Evolutionary conservation across 2,329 filamentous ascomycete genomes (phyloP), one percentile per base, ranked within the genome.

Genomic region (Madurella mycetomatis): DNA sequence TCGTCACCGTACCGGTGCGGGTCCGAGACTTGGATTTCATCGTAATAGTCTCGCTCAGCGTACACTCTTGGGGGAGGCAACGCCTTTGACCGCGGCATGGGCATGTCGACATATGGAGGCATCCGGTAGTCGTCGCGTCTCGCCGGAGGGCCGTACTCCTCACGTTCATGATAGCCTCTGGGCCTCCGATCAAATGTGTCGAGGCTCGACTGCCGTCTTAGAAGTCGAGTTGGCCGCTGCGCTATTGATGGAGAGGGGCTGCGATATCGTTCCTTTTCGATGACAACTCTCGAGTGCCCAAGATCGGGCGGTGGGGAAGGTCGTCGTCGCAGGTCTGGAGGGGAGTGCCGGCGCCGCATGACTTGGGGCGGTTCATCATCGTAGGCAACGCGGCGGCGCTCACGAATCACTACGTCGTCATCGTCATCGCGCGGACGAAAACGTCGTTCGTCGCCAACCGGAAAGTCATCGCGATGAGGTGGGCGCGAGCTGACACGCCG

Each of bases 161-260:
- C 81, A 17, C 78, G 70, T 39, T 86, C 78, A 51, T 76, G 76
- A 61, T 77, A 75, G 47, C 69, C 67, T 9, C 71, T 71, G 1
- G 88, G 86, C 30, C 84, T 84, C 47, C 91, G 85, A 70, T 96
- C 92, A 67, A 90, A 96, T 0, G 88, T 95, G 69, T 96, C 92
- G 40, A 96, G 78, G 49, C 90, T 95, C 13, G 90, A 95, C 69
- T 95, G 91, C 42, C 92, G 83, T 54, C 92, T 83, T 48, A 94
- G 66, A 59, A 92, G 78, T 31, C 78, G 77, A 2, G 61, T 65
- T 2, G 90, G 91, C 44, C 87, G 80, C 34, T 79, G 77, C 49
- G 82, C 75, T 45, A 76, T 74, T 51, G 76, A 72, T 2, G 79
- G 80, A 9, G 81, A 78, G 4, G 78, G 70, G 41, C 69, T 72